Conservation (phyloP, 139 green algal genomes). For the Chlorella sp. region DNA sequence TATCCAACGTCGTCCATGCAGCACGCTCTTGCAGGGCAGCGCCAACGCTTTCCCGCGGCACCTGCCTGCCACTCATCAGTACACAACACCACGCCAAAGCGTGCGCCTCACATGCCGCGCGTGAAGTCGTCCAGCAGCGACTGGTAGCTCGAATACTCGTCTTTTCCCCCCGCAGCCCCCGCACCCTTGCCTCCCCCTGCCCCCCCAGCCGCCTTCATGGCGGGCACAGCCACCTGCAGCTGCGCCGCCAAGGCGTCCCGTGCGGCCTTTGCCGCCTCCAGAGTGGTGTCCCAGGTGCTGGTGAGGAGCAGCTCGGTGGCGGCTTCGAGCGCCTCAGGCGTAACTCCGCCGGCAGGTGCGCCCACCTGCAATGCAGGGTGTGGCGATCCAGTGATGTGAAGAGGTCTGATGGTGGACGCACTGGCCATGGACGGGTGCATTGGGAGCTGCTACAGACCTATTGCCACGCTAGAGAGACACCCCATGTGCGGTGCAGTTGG, state of each 20-base stretch:
- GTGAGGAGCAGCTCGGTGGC: conserved; percentile 43
- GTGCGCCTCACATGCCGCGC: conserved; percentile 5
- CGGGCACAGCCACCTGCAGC: conserved; percentile 30
- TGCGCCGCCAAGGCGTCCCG: conserved; percentile 29
- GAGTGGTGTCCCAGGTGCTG: conserved; percentile 54
- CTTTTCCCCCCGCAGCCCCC: conserved; percentile 8
- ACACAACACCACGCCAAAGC: no score
- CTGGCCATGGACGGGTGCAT: no score
- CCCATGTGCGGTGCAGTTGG: no score
- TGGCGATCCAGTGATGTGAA: no score
- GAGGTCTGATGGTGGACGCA: no score
- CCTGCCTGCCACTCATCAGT: no score
- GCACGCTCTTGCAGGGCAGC: no score
- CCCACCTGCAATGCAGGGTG: conserved; percentile 16
- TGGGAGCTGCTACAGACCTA: no score
- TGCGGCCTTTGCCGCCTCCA: conserved; percentile 40
- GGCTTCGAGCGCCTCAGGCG: conserved; percentile 16
- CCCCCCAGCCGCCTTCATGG: conserved; percentile 20
- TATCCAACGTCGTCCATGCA: no score
- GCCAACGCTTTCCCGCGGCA: no score
- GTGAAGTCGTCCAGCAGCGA: conserved; percentile 54
- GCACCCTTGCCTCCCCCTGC: no score
- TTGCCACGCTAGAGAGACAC: no score
- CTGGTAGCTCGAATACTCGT: conserved; percentile 62
- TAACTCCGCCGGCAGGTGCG: not conserved